Evolutionary conservation across 2,329 filamentous ascomycete genomes (phyloP).

Genomic region (Aspergillus neotritici): DNA sequence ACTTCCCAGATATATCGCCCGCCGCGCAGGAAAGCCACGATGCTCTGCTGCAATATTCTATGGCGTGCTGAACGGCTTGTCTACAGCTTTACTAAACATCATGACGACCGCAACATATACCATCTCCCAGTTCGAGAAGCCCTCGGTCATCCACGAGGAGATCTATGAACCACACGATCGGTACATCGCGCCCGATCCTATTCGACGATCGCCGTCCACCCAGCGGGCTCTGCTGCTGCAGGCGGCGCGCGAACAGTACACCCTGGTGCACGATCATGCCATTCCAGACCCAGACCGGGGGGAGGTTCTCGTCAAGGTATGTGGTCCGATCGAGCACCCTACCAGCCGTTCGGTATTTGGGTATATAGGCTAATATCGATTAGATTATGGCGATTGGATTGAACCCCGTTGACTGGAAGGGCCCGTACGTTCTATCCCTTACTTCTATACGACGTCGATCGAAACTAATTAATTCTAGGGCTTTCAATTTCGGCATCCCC

Average conservation of each 20-base stretch:
- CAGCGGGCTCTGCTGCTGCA: constrained; percentile 50
- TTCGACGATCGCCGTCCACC: constrained; percentile 10
- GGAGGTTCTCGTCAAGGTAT: constrained; percentile 58
- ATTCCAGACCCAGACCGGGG: constrained; percentile 44
- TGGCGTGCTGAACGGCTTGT: constrained; percentile 3
- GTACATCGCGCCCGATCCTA: background rate
- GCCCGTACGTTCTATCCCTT: constrained; percentile 40
- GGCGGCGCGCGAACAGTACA: constrained; percentile 47
- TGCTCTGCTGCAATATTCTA: too few relatives aligned
- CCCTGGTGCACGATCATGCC: constrained; percentile 40
- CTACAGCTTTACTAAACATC: constrained; percentile 10
- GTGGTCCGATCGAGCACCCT: background rate
- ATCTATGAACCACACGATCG: background rate
- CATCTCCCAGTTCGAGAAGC: too few relatives aligned
- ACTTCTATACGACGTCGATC: background rate
- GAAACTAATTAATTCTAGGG: constrained; percentile 39
- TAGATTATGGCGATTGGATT: constrained; percentile 58
- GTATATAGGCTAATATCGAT: background rate
- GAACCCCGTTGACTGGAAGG: constrained; percentile 73
- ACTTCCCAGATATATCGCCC: background rate
- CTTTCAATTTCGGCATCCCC: constrained; percentile 66
- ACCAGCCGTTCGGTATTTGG: too few relatives aligned
- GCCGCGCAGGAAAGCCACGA: background rate
- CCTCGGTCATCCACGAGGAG: too few relatives aligned
- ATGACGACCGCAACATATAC: background rate